These are phyloP conservation scores for Ophiostoma triangulosporum DNA, from an alignment of 2,329 filamentous ascomycete species.

Conservation along the genomic window DNA sequence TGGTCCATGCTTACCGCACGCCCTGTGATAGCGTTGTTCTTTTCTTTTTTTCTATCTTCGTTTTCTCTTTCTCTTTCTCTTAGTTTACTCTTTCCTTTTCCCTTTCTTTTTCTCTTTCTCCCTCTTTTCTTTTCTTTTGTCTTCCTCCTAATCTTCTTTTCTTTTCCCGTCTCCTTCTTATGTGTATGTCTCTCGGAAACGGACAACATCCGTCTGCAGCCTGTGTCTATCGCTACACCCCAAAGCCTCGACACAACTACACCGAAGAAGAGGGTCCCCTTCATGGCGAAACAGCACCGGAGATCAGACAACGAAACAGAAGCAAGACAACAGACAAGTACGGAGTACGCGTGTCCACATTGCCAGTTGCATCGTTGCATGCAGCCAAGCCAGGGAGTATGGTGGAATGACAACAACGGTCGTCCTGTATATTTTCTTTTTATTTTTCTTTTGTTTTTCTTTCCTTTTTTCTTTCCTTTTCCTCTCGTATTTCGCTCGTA, in stretches of 20 bases:
- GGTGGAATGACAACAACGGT: background rate
- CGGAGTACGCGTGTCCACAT: background rate
- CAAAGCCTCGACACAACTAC: background rate
- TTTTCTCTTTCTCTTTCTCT: too few relatives aligned
- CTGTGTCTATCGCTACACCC: too few relatives aligned
- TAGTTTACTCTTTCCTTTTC: too few relatives aligned
- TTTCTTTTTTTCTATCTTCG: too few relatives aligned
- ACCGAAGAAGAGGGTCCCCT: background rate
- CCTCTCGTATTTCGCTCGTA: background rate
- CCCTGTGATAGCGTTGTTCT: too few relatives aligned
- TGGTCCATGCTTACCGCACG: too few relatives aligned
- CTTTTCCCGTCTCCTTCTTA: background rate
- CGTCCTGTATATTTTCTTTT: background rate
- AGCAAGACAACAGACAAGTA: background rate
- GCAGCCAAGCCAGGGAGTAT: background rate
- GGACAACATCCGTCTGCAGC: background rate
- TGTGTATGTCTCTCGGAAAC: background rate
- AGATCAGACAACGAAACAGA: background rate
- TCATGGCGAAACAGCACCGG: background rate
- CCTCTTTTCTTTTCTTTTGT: too few relatives aligned
- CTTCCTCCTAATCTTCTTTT: background rate
- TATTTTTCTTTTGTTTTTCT: background rate
- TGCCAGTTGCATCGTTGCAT: background rate
- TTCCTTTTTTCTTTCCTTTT: background rate
- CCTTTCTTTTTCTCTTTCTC: too few relatives aligned